phyloP scores from a whole-genome alignment of 2,329 filamentous ascomycete genomes.

The Alternaria viburni region DNA sequence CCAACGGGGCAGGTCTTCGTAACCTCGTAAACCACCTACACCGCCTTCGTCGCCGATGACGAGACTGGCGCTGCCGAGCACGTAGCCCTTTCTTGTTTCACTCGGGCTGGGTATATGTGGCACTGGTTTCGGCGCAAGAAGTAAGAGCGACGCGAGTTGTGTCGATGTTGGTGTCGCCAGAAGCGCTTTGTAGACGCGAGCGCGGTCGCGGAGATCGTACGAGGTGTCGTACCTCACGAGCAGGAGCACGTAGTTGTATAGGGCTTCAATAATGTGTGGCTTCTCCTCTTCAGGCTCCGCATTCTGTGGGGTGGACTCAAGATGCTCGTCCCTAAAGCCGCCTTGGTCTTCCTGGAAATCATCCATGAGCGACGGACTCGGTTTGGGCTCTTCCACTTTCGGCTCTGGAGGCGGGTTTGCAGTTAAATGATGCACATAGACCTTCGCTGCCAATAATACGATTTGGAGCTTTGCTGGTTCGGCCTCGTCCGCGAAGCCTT shows the following conservation, averaged over 20 bases:
- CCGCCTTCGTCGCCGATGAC: constrained; percentile 80
- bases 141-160: constrained; percentile 86
- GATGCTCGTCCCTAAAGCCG: constrained; percentile 39
- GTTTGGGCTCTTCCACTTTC: constrained; percentile 40
- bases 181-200: constrained; percentile 85
- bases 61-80: constrained; percentile 83
- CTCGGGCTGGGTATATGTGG: constrained; percentile 90
- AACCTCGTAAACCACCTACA: constrained; percentile 72
- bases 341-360: constrained; percentile 45
- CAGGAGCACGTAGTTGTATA: constrained; percentile 86
- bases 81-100: constrained; percentile 77
- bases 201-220: constrained; percentile 91
- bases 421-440: constrained; percentile 89
- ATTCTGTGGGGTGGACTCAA: constrained; percentile 21
- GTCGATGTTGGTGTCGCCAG: constrained; percentile 75
- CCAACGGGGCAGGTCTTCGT: constrained; percentile 85
- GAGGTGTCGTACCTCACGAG: constrained; percentile 92
- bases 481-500: constrained; percentile 81
- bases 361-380: constrained; percentile 30
- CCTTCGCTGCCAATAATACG: constrained; percentile 90
- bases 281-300: constrained; percentile 40
- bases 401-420: constrained; percentile 56
- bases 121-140: constrained; percentile 92
- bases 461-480: constrained; percentile 91
- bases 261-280: constrained; percentile 72